These are phyloP conservation scores for Coprinopsis sp. DNA, from an alignment of 768 basidiomycete genomes.

Conservation along the genomic window DNA sequence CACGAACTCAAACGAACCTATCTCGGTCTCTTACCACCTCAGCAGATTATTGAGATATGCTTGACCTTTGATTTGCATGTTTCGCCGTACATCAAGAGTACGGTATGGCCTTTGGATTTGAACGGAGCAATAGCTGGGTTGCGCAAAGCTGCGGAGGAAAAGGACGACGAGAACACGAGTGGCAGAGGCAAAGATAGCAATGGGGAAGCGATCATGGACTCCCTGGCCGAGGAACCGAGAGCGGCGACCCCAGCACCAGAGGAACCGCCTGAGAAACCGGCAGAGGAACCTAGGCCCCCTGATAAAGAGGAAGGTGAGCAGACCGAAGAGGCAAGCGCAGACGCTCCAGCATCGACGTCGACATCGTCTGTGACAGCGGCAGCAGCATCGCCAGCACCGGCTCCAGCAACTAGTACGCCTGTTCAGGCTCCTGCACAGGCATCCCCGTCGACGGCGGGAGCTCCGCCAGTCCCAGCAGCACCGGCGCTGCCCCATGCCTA, in stretches of 20 bases:
- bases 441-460: background rate
- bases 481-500: conserved; percentile 31
- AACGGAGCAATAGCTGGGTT: conserved; percentile 57
- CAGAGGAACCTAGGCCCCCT: conserved; percentile 10
- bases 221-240: conserved; percentile 15
- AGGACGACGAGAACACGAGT: conserved; percentile 8
- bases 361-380: background rate
- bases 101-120: conserved; percentile 73
- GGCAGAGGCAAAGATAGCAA: background rate
- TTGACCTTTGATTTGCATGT: conserved; percentile 67
- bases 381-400: conserved; percentile 8
- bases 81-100: conserved; percentile 54
- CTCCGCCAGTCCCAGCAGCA: conserved; percentile 15
- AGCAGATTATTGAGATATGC: conserved; percentile 78
- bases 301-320: conserved; percentile 10
- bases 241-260: conserved; percentile 10
- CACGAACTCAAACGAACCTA: conserved; percentile 70
- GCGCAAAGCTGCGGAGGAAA: conserved; percentile 27
- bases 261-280: conserved; percentile 7
- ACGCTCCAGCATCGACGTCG: background rate
- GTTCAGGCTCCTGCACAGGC: too few species aligned
- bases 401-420: conserved; percentile 8
- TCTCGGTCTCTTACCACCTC: conserved; percentile 58
- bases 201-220: conserved; percentile 24
- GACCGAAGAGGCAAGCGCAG: background rate